Evolutionary conservation across 768 basidiomycete genomes (phyloP), one percentile per base, ranked within the genome.

Genomic region (Hericium rajendrae): DNA sequence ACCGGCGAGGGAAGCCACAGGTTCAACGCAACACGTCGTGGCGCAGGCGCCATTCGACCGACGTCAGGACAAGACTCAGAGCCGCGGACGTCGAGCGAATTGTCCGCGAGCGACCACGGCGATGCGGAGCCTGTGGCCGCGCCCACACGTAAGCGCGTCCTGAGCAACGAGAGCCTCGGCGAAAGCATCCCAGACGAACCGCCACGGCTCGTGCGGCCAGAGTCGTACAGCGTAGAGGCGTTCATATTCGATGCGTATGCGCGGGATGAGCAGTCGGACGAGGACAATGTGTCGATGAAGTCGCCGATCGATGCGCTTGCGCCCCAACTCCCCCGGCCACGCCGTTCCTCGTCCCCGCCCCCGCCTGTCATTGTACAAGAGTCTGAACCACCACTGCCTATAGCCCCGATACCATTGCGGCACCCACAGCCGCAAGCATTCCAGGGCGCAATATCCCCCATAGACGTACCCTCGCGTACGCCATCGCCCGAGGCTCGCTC

Each of bases 231-330:
- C 58, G 90, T 91, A 59, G 92, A 94, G 62, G 71, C 83, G 3
- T 80, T 79, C 39, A 94, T 95, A 60, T 91, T 87, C 66, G 93
- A 94, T 63, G 81, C 91, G 11, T 95, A 97, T 66, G 81, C 73
- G 46, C 78, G 76, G 39, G 84, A 83, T 8, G 79, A 84, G 6
- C 79, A 82, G 11, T 54, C 53, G 10, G 70, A 70, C 16, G 69
- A 71, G 22, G 56, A 54, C 10, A 49, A 16, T 15, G 49, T 48
- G 40, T 57, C 40, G 49, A 20, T 49, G 4, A 16, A 22, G 18
- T 58, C 59, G 0, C 54, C 62, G 2, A 57, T 54, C n/a, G 48
- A 49, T 24, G n/a, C 18, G 13, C 13, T 18, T n/a, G 51, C 54
- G 37, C 24, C 57, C 53, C 64, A 37, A 53, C 58, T 32, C 12